Conservation (phyloP, 2,329 filamentous ascomycete genomes). For the Blastomyces gilchristii region DNA sequence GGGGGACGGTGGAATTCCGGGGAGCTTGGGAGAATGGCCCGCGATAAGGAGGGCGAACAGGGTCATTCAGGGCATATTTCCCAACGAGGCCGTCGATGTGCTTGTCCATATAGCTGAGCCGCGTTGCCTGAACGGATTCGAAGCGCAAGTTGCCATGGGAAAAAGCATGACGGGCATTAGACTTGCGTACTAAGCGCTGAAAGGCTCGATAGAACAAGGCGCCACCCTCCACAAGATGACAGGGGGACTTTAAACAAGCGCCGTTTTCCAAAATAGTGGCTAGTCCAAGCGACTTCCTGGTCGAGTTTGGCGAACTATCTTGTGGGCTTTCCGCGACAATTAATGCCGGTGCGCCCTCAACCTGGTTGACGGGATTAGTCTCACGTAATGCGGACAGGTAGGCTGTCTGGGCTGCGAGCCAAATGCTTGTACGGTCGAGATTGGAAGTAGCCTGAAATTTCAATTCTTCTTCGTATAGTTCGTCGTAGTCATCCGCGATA, state of each 20-base stretch:
- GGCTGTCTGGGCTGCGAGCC: slow-evolving; percentile 71
- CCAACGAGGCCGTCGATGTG: slow-evolving; percentile 76
- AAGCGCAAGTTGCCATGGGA: slow-evolving; percentile 76
- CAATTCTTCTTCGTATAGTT: slow-evolving; percentile 64
- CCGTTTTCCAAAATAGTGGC: slow-evolving; percentile 32
- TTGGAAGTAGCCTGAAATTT: slow-evolving; percentile 61
- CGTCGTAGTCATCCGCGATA: slow-evolving; percentile 62
- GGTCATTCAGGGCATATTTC: slow-evolving; percentile 66
- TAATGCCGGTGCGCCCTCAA: slow-evolving; percentile 21
- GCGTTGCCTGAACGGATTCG: slow-evolving; percentile 75
- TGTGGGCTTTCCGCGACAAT: slow-evolving; percentile 16
- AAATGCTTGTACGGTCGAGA: slow-evolving; percentile 72
- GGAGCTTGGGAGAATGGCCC: slow-evolving; percentile 61
- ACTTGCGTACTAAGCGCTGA: slow-evolving; percentile 42
- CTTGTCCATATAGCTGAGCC: slow-evolving; percentile 59
- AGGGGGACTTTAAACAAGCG: slow-evolving; percentile 29
- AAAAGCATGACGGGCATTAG: slow-evolving; percentile 63
- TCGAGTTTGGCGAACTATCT: slow-evolving; percentile 14
- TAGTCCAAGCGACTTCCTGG: slow-evolving; percentile 24
- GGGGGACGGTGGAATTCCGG: slow-evolving; percentile 54
- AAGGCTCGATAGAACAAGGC: slow-evolving; percentile 85
- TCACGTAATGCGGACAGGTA: slow-evolving; percentile 59
- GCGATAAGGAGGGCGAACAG: slow-evolving; percentile 61
- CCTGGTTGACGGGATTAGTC: slow-evolving; percentile 44
- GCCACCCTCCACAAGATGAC: slow-evolving; percentile 47